A percentile compares a stretch with the other conserved stretches of the same genome.
Evolutionary conservation across 148 eudicot genomes (phyloP).

Genomic region (Polygonum aviculare): DNA sequence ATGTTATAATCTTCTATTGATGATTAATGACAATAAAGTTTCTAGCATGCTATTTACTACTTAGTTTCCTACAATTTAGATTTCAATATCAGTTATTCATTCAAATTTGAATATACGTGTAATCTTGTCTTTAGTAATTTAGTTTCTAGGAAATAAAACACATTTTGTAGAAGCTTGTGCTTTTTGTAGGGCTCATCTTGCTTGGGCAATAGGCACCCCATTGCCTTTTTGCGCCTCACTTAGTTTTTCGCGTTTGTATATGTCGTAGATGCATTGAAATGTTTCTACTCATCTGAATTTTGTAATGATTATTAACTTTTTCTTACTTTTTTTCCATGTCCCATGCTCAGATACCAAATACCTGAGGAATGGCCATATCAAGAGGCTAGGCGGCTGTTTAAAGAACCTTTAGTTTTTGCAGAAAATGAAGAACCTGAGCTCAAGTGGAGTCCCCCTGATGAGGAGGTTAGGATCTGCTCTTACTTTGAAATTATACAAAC

Average conservation of each 20-base stretch:
- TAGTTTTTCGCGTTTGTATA: background rate
- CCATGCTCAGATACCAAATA: slow-evolving; percentile 58
- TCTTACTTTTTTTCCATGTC: background rate
- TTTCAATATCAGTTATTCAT: background rate
- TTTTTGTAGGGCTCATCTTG: background rate
- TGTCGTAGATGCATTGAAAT: background rate
- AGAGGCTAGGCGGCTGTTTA: slow-evolving; percentile 85
- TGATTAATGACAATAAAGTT: background rate
- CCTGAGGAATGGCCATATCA: slow-evolving; percentile 96
- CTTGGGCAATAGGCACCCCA: background rate
- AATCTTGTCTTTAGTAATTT: no score
- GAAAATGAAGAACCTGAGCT: slow-evolving; percentile 70
- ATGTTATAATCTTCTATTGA: background rate
- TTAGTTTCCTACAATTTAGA: background rate
- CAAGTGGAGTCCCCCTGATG: slow-evolving; percentile 91
- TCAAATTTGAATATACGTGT: background rate
- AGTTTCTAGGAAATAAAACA: background rate
- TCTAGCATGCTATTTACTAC: background rate
- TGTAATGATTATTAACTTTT: background rate
- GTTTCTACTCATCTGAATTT: background rate
- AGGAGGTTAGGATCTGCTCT: slow-evolving; percentile 45
- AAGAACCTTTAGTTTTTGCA: slow-evolving; percentile 63
- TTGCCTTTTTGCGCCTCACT: background rate
- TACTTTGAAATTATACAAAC: background rate
- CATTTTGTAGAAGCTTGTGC: background rate